A percentile compares a stretch with the other conserved stretches of the same genome.
These are phyloP conservation scores for Dryas alaskensis DNA, from an alignment of 306 rosid genomes.

Conservation along the genomic window DNA sequence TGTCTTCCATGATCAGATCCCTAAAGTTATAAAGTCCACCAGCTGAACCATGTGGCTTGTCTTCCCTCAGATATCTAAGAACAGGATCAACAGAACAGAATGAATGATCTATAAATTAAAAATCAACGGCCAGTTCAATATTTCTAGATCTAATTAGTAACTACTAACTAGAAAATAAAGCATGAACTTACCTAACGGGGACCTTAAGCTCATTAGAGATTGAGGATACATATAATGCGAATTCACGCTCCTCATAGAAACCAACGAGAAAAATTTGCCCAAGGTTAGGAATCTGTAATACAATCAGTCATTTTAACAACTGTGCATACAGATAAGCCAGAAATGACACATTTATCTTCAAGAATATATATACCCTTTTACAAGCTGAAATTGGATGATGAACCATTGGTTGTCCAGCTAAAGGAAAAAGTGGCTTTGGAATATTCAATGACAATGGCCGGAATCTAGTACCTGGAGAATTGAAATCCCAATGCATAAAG, in stretches of 20 bases:
- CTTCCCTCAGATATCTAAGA: slow-evolving; percentile 83
- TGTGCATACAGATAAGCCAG: not conserved
- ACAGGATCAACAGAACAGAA: slow-evolving; percentile 14
- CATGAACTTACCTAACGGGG: slow-evolving; percentile 64
- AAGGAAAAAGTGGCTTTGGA: slow-evolving; percentile 93
- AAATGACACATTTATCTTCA: not conserved
- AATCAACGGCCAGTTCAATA: not conserved
- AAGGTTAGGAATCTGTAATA: slow-evolving; percentile 78
- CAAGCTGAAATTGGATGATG: slow-evolving; percentile 97
- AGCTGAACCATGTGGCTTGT: slow-evolving; percentile 94
- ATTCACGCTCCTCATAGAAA: slow-evolving; percentile 93
- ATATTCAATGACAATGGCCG: slow-evolving; percentile 86
- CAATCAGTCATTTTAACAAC: slow-evolving; percentile 12
- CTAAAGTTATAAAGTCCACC: slow-evolving; percentile 88
- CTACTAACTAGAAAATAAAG: slow-evolving; percentile 5
- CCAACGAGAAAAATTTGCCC: slow-evolving; percentile 84
- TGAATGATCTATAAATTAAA: slow-evolving; percentile 16
- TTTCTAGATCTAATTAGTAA: slow-evolving; percentile 12
- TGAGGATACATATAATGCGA: slow-evolving; percentile 74
- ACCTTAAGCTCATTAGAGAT: slow-evolving; percentile 89
- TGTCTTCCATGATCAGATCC: slow-evolving; percentile 90
- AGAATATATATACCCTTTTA: slow-evolving; percentile 66
- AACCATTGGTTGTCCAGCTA: slow-evolving; percentile 98
- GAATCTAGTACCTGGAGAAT: slow-evolving; percentile 76
- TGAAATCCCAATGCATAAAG: not conserved